Evolutionary conservation across 352 stramenopile genomes (phyloP), one percentile per base, ranked within the genome.

Genomic region (Pythium chondricola): DNA sequence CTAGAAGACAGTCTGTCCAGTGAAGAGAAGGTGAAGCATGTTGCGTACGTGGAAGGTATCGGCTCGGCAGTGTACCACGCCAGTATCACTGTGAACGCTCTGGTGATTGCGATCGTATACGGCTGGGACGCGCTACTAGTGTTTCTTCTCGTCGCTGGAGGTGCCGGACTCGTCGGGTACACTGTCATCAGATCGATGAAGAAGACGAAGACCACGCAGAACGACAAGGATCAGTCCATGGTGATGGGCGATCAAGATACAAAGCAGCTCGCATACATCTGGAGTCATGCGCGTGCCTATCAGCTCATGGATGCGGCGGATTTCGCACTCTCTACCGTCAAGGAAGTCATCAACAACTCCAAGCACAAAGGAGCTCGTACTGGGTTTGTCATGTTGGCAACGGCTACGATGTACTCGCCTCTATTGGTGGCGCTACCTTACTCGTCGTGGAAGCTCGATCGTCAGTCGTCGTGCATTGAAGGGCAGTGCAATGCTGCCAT

Each of bases 81-180:
- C 5, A 14, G n/a, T 8, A 10, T 41, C 8, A 21, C 20, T 9
- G 8, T 52, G 5, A 52, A 21, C 4, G 32, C 44, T 8, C 6
- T 43, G 3, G 35, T 20, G 14, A 32, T 43, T 29, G 20, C 32
- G 3, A 6, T 52, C 2, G 14, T 6, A 17, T 52, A 35, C 44
- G 44, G 44, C 44, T 43, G 44, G 44, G 44, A 52, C 21, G 20
- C 32, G 20, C 32, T 52, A 3, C 33, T 52, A 9, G 22, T 41
- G 3, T 22, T 52, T 26, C 10, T 43, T 4, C 16, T 43, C 33
- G 44, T 35, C 4, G 20, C 14, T 13, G 21, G 18, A 10, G 17
- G 25, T 9, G 21, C 32, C n/a, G 10, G 14, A 5, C 11, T 50
- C 18, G 8, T 50, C 14, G 13, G 16, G 3, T 41, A n/a, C 17